Percentiles rank a stretch among this genome's conserved stretches.
Conservation (phyloP, 1,284 basidiomycete species). For the Naganishia sp. region DNA sequence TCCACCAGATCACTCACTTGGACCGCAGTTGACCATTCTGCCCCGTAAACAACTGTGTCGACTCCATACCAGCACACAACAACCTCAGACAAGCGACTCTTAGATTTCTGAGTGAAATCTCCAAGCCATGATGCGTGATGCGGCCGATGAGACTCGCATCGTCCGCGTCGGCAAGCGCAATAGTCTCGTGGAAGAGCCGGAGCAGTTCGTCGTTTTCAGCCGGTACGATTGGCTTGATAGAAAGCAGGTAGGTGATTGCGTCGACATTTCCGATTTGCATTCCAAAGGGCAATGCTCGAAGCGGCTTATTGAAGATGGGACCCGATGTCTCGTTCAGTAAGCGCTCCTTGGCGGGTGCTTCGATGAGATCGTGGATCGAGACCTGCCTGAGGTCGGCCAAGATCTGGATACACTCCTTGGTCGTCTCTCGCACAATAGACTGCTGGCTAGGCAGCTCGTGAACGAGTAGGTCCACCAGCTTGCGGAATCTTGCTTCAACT, state of each 20-base stretch:
- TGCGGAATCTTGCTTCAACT: slow-evolving; percentile 51
- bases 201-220: slow-evolving; percentile 90
- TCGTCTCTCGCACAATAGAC: slow-evolving; percentile 78
- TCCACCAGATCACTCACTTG: slow-evolving; percentile 60
- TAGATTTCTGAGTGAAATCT: slow-evolving; percentile 81
- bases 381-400: slow-evolving; percentile 74
- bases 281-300: slow-evolving; percentile 91
- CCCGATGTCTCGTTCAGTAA: slow-evolving; percentile 63
- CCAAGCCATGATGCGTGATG: slow-evolving; percentile 39
- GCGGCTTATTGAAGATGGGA: slow-evolving; percentile 91
- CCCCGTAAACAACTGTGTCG: slow-evolving; percentile 86
- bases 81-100: slow-evolving; percentile 94
- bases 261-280: slow-evolving; percentile 99
- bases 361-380: slow-evolving; percentile 73
- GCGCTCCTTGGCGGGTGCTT: slow-evolving; percentile 77
- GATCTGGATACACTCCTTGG: slow-evolving; percentile 78
- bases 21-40: slow-evolving; percentile 67
- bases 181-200: slow-evolving; percentile 87
- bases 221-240: slow-evolving; percentile 77
- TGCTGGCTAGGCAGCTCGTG: slow-evolving; percentile 87
- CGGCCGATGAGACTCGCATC: slow-evolving; percentile 74
- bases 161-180: slow-evolving; percentile 94
- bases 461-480: slow-evolving; percentile 81
- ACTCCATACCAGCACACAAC: slow-evolving; percentile 89
- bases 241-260: slow-evolving; percentile 89